Evolutionary conservation across 495 filamentous ascomycete genomes (phyloP).

Genomic region (Penicillium steckii): DNA sequence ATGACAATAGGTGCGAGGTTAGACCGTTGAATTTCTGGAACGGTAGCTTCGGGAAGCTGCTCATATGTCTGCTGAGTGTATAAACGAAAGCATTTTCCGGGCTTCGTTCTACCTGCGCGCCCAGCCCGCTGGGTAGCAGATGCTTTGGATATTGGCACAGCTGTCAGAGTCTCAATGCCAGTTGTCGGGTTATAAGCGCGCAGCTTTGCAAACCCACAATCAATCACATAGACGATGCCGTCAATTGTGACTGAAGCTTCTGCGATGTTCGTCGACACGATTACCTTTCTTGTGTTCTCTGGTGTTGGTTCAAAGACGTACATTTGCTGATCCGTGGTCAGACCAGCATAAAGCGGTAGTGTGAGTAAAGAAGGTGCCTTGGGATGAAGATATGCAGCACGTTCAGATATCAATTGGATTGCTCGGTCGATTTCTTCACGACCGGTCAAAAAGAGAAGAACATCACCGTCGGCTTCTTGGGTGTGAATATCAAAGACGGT

Average conservation of each 20-base stretch:
- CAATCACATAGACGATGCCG: conserved; percentile 89
- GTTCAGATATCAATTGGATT: conserved; percentile 75
- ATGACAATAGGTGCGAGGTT: conserved; percentile 89
- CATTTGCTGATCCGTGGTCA: conserved; percentile 87
- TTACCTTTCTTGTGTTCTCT: conserved; percentile 83
- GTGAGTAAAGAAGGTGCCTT: conserved; percentile 69
- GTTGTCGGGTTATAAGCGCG: conserved; percentile 83
- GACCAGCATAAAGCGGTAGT: conserved; percentile 83
- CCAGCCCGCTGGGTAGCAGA: conserved; percentile 91
- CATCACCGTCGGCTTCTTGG: conserved; percentile 82
- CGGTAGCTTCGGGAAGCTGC: conserved; percentile 66
- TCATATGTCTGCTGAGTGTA: conserved; percentile 80
- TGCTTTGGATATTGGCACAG: conserved; percentile 84
- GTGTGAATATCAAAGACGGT: conserved; percentile 92
- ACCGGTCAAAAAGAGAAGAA: conserved; percentile 89
- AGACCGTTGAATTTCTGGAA: conserved; percentile 91
- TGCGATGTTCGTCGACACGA: conserved; percentile 94
- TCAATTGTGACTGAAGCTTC: conserved; percentile 95
- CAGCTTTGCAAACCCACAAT: conserved; percentile 89
- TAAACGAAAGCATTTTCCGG: conserved; percentile 92
- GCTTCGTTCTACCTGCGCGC: conserved; percentile 84
- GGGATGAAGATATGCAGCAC: conserved; percentile 69
- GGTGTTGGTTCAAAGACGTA: conserved; percentile 88
- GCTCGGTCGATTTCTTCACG: conserved; percentile 89
- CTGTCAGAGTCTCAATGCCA: conserved; percentile 90